phyloP scores from a whole-genome alignment of 1,284 basidiomycete genomes.

The Trichosporon faecale region DNA sequence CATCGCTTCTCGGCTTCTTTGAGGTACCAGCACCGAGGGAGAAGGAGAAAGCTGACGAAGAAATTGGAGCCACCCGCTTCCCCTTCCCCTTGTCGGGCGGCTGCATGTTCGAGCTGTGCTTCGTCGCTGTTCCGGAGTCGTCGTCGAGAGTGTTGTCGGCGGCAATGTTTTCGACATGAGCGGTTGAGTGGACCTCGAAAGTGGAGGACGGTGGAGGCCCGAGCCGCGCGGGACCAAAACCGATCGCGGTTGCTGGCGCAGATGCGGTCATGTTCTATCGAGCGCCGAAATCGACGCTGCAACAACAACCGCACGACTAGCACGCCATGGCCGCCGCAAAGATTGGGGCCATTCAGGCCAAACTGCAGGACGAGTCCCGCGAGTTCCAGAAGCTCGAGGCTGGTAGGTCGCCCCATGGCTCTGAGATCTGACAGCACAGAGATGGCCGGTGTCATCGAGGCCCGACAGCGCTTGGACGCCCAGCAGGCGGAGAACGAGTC shows the following conservation, averaged over 20 bases:
- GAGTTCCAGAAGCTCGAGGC: slow-evolving; percentile 77
- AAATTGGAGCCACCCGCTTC: slow-evolving; percentile 32
- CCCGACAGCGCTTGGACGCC: slow-evolving; percentile 75
- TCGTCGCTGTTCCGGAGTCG: background rate
- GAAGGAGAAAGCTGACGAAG: slow-evolving; percentile 33
- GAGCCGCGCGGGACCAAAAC: slow-evolving; percentile 16
- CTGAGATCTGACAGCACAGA: slow-evolving; percentile 52
- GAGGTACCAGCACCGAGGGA: slow-evolving; percentile 22
- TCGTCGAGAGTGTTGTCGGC: background rate
- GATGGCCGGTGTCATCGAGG: slow-evolving; percentile 68
- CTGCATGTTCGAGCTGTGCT: background rate
- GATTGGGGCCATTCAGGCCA: slow-evolving; percentile 39
- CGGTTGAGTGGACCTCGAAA: background rate
- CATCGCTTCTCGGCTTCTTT: slow-evolving; percentile 27
- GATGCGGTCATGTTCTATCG: slow-evolving; percentile 3
- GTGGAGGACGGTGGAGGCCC: slow-evolving; percentile 16
- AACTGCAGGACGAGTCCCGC: slow-evolving; percentile 62
- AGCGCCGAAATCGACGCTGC: background rate
- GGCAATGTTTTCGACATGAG: background rate
- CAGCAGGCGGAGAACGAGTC: slow-evolving; percentile 88
- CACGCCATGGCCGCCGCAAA: slow-evolving; percentile 37
- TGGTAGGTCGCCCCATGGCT: slow-evolving; percentile 38
- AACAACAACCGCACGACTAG: background rate
- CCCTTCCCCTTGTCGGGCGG: slow-evolving; percentile 4
- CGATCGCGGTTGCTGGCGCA: background rate